Evolutionary conservation across 768 basidiomycete species (phyloP), one percentile per base, ranked within the genome.

Genomic region (Sporobolomyces roseus): DNA sequence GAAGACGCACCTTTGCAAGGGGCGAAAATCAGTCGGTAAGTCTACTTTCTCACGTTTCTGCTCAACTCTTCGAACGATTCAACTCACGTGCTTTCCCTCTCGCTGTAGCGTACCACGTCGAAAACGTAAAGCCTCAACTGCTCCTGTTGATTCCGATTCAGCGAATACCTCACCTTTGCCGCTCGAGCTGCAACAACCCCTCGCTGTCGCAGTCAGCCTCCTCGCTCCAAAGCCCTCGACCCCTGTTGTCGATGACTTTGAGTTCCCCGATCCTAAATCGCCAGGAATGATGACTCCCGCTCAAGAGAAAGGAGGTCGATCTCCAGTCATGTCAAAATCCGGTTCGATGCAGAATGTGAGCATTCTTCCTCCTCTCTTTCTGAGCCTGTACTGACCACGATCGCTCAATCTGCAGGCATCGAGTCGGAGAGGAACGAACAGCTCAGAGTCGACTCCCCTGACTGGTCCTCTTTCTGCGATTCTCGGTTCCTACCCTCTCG

Each of bases 1-100:
- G 82, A 88, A 75, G 87, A 90, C 74, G 85, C 88, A 74, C 82
- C 85, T 74, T 82, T 85, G 63, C 80, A 81, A 61, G 86, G 84
- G 79, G 46, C 60, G 2, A 65, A 61, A 63, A 56, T 74, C 27
- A 68, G 66, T 38, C 65, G 73, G 72, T 74, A 23, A 38, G 72
- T 65, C 25, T 8, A 43, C 2, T 3, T 38, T 23, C 25, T n/a
- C 14, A 21, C 35, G 50, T 21, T 7, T 25, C 14, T 3, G 29
- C 13, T 23, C 14, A 1, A 55, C 38, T 41, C 38, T 46, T 17
- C 16, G 13, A 46, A 23, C 21, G 45, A 46, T 13, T 23, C 21
- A 6, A 41, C 17, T 17, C 17, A 9, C 38, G 38, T 41, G 17
- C 38, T 17, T 9, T 41, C 38, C 10, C 38, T 41, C 38, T n/a